These are phyloP conservation scores for Poa pratensis DNA, from an alignment of 176 grass and related monocot species.

Conservation along the genomic window DNA sequence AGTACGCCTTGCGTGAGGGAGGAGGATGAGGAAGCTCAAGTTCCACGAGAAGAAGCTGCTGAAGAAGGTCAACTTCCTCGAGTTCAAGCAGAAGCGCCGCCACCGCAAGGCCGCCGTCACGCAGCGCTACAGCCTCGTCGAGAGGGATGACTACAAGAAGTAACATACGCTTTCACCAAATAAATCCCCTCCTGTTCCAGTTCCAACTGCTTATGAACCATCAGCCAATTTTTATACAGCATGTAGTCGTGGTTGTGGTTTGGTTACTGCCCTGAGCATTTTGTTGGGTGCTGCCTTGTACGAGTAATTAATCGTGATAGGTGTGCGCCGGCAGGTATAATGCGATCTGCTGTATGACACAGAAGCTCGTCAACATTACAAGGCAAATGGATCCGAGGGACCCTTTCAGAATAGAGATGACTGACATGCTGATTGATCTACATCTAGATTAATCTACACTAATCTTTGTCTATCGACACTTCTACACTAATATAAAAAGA, in stretches of 20 bases:
- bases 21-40: conserved; percentile 31
- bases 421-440: conserved; percentile 59
- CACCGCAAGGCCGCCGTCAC: conserved; percentile 24
- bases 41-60: conserved; percentile 23
- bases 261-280: too few species aligned
- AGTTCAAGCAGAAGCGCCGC: not conserved
- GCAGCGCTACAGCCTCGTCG: conserved; percentile 17
- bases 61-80: conserved; percentile 4
- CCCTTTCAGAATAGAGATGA: conserved; percentile 68
- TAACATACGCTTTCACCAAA: not conserved
- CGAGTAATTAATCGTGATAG: not conserved
- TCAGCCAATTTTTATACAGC: not conserved
- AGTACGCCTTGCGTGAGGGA: not conserved
- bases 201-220: not conserved
- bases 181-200: not conserved
- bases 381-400: conserved; percentile 90
- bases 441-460: too few species aligned
- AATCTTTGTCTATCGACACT: too few species aligned
- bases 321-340: conserved; percentile 44
- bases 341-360: conserved; percentile 58
- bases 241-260: too few species aligned
- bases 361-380: conserved; percentile 66
- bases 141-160: conserved; percentile 38
- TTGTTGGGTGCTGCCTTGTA: not conserved
- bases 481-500: too few species aligned